Conservation (phyloP, 2,329 filamentous ascomycete genomes). For the Didymella pinodella region DNA sequence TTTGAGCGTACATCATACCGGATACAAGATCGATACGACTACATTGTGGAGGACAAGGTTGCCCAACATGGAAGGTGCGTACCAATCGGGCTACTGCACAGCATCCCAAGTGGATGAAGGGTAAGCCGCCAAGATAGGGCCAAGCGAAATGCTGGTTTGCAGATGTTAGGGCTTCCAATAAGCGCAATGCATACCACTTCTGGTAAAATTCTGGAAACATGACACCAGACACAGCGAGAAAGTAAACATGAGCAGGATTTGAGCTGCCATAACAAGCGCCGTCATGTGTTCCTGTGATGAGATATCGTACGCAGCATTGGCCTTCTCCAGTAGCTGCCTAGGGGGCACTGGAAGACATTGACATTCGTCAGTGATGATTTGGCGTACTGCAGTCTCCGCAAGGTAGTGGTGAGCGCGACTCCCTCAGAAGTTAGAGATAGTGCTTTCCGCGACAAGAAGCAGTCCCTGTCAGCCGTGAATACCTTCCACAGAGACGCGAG, state of each 20-base stretch:
- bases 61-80: conserved; percentile 10
- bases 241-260: not conserved
- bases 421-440: not conserved
- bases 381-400: not conserved
- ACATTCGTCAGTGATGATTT: not conserved
- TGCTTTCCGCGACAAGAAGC: not conserved
- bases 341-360: too few relatives aligned
- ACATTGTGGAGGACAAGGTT: not conserved
- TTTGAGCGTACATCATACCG: not conserved
- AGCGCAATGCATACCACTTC: conserved; percentile 7
- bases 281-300: not conserved
- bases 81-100: conserved; percentile 2
- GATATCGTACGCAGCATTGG: not conserved
- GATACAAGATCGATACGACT: not conserved
- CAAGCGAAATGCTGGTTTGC: conserved; percentile 1
- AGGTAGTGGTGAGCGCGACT: not conserved
- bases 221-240: not conserved
- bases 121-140: conserved; percentile 16
- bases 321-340: too few relatives aligned
- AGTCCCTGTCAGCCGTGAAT: not conserved
- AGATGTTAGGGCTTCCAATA: not conserved
- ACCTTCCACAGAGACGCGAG: not conserved
- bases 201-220: not conserved
- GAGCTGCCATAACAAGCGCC: not conserved
- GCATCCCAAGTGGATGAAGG: not conserved